Conservation (phyloP, 1,284 basidiomycete species). For the Malassezia cuniculi region DNA sequence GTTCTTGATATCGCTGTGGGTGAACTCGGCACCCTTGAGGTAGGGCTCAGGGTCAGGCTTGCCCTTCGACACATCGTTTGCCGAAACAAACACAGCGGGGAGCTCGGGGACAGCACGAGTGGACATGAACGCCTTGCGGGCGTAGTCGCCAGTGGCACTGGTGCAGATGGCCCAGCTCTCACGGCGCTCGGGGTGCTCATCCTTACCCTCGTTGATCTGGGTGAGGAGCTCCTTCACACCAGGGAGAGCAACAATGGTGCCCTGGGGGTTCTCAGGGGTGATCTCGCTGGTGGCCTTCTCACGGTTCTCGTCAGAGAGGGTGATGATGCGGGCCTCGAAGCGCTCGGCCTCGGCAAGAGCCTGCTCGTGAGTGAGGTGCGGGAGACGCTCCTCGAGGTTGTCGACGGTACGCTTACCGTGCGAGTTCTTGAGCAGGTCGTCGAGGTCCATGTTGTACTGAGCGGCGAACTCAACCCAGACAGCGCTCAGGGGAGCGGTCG, state of each 20-base stretch:
- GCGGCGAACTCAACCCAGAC: slow-evolving; percentile 20
- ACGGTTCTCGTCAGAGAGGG: slow-evolving; percentile 23
- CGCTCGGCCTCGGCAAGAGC: slow-evolving; percentile 13
- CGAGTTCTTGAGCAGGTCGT: slow-evolving; percentile 18
- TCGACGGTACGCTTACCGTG: slow-evolving; percentile 29
- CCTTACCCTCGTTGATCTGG: slow-evolving; percentile 21
- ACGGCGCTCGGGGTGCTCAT: slow-evolving; percentile 8
- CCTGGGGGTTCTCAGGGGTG: slow-evolving; percentile 13
- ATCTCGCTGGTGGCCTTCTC: slow-evolving; percentile 7
- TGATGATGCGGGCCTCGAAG: slow-evolving; percentile 23
- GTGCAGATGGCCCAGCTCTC: slow-evolving; percentile 45
- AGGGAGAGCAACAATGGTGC: slow-evolving; percentile 39
- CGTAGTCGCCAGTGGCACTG: slow-evolving; percentile 40
- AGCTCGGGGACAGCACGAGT: slow-evolving; percentile 16
- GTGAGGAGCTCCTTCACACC: slow-evolving; percentile 31
- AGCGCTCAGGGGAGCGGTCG: slow-evolving; percentile 22
- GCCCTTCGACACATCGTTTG: slow-evolving; percentile 31
- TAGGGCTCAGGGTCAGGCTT: slow-evolving; percentile 44
- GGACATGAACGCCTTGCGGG: slow-evolving; percentile 30
- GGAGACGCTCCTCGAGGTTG: slow-evolving; percentile 20
- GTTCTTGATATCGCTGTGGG: slow-evolving; percentile 20
- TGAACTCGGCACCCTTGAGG: slow-evolving; percentile 30
- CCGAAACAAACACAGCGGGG: slow-evolving; percentile 35
- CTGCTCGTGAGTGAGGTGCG: slow-evolving; percentile 17
- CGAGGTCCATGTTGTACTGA: slow-evolving; percentile 21